Base-by-base conservation (phyloP, 169 alveolate species). In the Cystoisospora suis region DNA sequence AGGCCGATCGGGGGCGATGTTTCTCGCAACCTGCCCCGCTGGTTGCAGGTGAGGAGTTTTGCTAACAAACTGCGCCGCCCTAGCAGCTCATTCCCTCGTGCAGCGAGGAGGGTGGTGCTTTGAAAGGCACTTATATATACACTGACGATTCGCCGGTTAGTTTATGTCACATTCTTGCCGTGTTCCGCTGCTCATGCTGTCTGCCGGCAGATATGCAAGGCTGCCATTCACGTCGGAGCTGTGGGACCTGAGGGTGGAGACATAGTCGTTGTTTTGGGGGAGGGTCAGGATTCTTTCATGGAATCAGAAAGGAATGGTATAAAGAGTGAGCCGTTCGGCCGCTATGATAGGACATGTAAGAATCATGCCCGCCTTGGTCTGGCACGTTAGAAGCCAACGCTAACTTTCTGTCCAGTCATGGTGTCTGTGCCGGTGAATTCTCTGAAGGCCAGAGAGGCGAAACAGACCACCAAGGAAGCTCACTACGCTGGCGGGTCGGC, bases 191-290 rank as follows among this genome's bases (percentile, higher is more conserved):
- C 42, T 72, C 81, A 34, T 88, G 90, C 3, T 77, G 61, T 59
- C 65, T 72, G 86, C 90, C 85, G 9, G 88, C 80, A 94, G 91
- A 97, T 96, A 34, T 97, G 98, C 93, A 96, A 97, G 92, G 97
- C 98, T 9, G 98, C 98, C n/a, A 95, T 96, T 61, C 98, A 97
- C 69, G 95, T 97, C 47, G 98, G 98, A 7, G 97, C 94, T 32
- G 72, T 97, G 23, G 89, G 91, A 7, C 85, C 87, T 47, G 80
- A 88, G 4, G 97, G 96, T 29, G 96, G 97, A 32, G 95, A 94
- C 49, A 91, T 94, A 34, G 83, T 93, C 15, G 91, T 94, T 27
- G 88, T 87, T 59, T 86, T 94, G 38, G 93, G 83, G 1, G 36
- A 89, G 49, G 88, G 81, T 38, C 93, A 89, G 42, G 36, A 79